These are phyloP conservation scores for Aspergillus texensis DNA, from an alignment of 2,329 filamentous ascomycete species.

Conservation along the genomic window DNA sequence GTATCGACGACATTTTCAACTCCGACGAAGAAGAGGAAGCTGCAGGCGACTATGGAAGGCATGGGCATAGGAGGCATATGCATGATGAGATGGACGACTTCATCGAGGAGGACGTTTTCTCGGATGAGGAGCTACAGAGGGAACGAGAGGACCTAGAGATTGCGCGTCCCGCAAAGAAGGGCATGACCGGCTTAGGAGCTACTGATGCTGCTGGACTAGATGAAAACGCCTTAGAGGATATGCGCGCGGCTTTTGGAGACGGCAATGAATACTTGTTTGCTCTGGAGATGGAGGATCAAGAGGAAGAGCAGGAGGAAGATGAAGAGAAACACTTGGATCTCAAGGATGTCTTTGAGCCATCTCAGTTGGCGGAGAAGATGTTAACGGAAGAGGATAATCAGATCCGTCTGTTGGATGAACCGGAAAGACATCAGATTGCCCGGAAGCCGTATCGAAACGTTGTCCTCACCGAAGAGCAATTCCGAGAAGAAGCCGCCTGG, in stretches of 20 bases:
- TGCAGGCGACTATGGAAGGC: slow-evolving; percentile 48
- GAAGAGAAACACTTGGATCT: slow-evolving; percentile 86
- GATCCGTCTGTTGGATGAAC: slow-evolving; percentile 85
- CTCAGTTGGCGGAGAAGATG: slow-evolving; percentile 89
- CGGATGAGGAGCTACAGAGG: slow-evolving; percentile 76
- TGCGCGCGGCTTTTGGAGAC: slow-evolving; percentile 94
- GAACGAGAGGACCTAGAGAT: slow-evolving; percentile 87
- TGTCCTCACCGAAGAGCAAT: slow-evolving; percentile 78
- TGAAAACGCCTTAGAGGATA: slow-evolving; percentile 90
- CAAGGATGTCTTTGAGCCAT: slow-evolving; percentile 97
- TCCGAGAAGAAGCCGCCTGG: slow-evolving; percentile 88
- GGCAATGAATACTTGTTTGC: slow-evolving; percentile 97
- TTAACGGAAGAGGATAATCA: slow-evolving; percentile 93
- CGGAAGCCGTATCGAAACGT: slow-evolving; percentile 85
- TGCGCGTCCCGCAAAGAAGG: slow-evolving; percentile 73
- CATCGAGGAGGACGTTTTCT: slow-evolving; percentile 93
- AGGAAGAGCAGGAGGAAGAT: slow-evolving; percentile 73
- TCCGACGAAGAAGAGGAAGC: slow-evolving; percentile 83
- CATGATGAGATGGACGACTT: slow-evolving; percentile 90
- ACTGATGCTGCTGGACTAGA: slow-evolving; percentile 84
- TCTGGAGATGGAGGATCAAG: slow-evolving; percentile 81
- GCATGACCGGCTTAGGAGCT: slow-evolving; percentile 66
- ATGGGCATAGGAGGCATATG: slow-evolving; percentile 58
- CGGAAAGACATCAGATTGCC: slow-evolving; percentile 91
- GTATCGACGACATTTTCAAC: slow-evolving; percentile 90